Conservation (phyloP, 2,329 filamentous ascomycete genomes). For the Aquanectria penicillioides region DNA sequence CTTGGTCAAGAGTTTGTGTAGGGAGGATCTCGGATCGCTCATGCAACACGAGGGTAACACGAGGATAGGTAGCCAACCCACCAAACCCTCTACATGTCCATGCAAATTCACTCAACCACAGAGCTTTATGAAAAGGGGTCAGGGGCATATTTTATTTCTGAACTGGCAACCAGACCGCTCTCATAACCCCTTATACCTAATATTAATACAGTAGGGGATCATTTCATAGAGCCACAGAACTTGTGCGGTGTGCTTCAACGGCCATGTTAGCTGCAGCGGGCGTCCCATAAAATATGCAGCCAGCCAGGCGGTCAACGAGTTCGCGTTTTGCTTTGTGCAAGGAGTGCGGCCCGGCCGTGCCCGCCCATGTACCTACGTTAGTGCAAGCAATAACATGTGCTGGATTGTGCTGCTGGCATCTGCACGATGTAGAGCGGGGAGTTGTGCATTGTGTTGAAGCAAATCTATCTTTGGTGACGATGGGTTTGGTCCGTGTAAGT, state of each 20-base stretch:
- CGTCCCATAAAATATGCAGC: slow-evolving; percentile 46
- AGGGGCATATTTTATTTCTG: slow-evolving; percentile 17
- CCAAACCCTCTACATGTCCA: neutral
- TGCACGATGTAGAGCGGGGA: slow-evolving; percentile 21
- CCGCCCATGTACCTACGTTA: slow-evolving; percentile 33
- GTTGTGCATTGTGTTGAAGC: slow-evolving; percentile 24
- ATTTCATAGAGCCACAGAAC: slow-evolving; percentile 39
- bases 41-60: slow-evolving; percentile 28
- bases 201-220: slow-evolving; percentile 41
- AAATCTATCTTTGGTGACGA: slow-evolving; percentile 23
- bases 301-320: slow-evolving; percentile 44
- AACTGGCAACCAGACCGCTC: slow-evolving; percentile 23
- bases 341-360: slow-evolving; percentile 18
- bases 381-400: slow-evolving; percentile 31
- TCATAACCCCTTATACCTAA: slow-evolving; percentile 33
- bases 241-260: slow-evolving; percentile 44
- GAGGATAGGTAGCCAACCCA: neutral
- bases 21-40: slow-evolving; percentile 10
- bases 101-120: neutral
- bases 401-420: slow-evolving; percentile 6
- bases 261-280: slow-evolving; percentile 39
- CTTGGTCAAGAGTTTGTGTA: slow-evolving; percentile 15
- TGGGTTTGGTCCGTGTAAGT: slow-evolving; percentile 34
- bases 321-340: slow-evolving; percentile 36
- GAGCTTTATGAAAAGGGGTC: slow-evolving; percentile 29